Conservation (phyloP, 345 rosid genomes). For the Acer campestre region DNA sequence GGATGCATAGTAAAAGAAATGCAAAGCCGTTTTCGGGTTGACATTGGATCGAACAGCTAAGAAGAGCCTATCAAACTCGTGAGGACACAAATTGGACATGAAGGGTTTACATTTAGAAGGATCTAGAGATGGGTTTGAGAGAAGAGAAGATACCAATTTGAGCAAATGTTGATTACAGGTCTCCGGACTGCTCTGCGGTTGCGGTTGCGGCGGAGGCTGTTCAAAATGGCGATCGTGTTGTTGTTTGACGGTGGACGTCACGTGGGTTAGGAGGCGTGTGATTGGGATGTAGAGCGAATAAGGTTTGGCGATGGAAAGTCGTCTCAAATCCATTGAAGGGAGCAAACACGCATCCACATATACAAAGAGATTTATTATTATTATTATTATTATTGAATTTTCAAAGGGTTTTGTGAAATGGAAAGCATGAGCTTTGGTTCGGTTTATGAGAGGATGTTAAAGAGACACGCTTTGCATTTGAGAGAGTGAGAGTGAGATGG, state of each 20-base stretch:
- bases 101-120: constrained; percentile 47
- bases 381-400: constrained; percentile 3
- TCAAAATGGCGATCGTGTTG: constrained; percentile 12
- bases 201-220: constrained; percentile 24
- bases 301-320: constrained; percentile 35
- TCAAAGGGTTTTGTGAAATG: constrained; percentile 8
- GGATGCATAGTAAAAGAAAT: constrained; percentile 68
- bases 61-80: constrained; percentile 55
- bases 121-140: constrained; percentile 57
- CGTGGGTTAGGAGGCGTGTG: constrained; percentile 44
- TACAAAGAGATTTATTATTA: neutral
- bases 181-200: constrained; percentile 21
- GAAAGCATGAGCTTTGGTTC: neutral
- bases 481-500: constrained; percentile 18
- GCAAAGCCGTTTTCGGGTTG: constrained; percentile 57
- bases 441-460: constrained; percentile 21
- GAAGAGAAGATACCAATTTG: constrained; percentile 44
- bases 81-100: constrained; percentile 48
- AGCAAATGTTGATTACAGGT: constrained; percentile 39
- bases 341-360: neutral
- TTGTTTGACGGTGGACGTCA: constrained; percentile 24
- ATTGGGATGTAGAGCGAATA: constrained; percentile 29
- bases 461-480: constrained; percentile 39
- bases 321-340: constrained; percentile 59
- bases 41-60: constrained; percentile 43